A percentile compares a stretch with the other conserved stretches of the same genome.
These are phyloP conservation scores for Coemansia javaensis DNA, from an alignment of 192 early-diverging fungal species.

Conservation along the genomic window DNA sequence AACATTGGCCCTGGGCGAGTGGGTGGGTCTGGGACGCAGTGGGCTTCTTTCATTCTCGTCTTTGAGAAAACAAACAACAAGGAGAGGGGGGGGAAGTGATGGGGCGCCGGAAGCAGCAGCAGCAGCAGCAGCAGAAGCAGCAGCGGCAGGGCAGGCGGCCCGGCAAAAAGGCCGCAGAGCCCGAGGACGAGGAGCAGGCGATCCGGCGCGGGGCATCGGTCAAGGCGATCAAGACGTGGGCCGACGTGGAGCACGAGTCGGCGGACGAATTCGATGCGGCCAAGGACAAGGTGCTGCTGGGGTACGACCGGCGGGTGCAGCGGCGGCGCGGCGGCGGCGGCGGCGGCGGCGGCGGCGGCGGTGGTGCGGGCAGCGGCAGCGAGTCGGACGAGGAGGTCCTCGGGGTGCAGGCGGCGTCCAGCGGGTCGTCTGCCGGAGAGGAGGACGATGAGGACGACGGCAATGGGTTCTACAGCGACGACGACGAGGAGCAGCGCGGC, in stretches of 20 bases:
- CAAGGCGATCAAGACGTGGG: conserved; percentile 64
- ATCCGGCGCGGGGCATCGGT: conserved; percentile 48
- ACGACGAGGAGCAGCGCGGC: conserved; percentile 11
- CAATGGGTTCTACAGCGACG: conserved; percentile 15
- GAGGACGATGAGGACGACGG: conserved; percentile 47
- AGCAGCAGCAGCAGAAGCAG: no score
- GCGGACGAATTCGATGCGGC: conserved; percentile 67
- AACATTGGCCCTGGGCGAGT: no score
- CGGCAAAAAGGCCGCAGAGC: conserved; percentile 19
- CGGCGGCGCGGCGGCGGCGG: conserved; percentile 3
- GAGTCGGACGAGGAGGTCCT: conserved; percentile 77
- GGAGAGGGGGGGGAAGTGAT: no score
- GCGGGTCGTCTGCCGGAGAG: conserved; percentile 4
- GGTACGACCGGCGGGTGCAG: conserved; percentile 13
- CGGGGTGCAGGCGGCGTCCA: conserved; percentile 53
- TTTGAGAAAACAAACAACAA: no score
- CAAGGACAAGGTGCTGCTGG: conserved; percentile 55
- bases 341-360: conserved; percentile 40
- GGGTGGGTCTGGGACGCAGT: no score
- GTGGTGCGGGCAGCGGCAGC: not conserved
- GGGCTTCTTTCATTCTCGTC: no score
- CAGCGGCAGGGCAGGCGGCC: no score
- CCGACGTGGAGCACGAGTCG: conserved; percentile 69
- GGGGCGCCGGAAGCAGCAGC: no score
- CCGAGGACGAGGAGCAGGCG: conserved; percentile 22